These are phyloP conservation scores for Dactylonectria macrodidyma DNA, from an alignment of 2,329 filamentous ascomycete genomes.

Conservation along the genomic window DNA sequence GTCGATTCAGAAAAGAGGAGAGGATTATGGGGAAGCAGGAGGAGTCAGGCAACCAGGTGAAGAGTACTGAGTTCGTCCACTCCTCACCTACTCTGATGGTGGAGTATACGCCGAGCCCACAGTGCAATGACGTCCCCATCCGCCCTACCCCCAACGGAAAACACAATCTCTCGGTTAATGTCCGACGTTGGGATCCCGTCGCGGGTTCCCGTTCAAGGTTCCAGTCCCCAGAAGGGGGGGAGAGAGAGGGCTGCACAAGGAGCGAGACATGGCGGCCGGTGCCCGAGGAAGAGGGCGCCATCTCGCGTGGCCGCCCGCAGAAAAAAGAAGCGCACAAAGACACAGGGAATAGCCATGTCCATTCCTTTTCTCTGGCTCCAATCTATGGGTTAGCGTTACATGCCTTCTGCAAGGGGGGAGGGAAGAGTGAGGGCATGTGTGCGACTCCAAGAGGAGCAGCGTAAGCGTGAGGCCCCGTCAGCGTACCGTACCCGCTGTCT, in stretches of 20 bases:
- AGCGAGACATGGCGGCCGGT: background rate
- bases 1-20: background rate
- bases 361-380: constrained; percentile 22
- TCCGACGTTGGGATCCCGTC: background rate
- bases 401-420: background rate
- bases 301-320: constrained; percentile 49
- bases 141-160: background rate
- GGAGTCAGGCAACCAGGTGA: background rate
- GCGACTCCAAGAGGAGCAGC: background rate
- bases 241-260: background rate
- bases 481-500: background rate
- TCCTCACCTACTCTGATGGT: no score
- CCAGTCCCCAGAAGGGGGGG: no score
- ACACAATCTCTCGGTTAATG: background rate
- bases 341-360: constrained; percentile 33
- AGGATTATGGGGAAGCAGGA: background rate
- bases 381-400: background rate
- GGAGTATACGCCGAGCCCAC: no score
- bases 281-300: constrained; percentile 31
- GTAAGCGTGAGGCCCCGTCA: background rate
- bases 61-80: no score
- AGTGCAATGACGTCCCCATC: background rate
- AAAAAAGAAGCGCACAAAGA: constrained; percentile 20
- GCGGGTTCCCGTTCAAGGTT: no score
- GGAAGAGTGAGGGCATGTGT: background rate